These are phyloP conservation scores for Cutaneotrichosporon cavernicola DNA, from an alignment of 1,284 basidiomycete species.

Conservation along the genomic window DNA sequence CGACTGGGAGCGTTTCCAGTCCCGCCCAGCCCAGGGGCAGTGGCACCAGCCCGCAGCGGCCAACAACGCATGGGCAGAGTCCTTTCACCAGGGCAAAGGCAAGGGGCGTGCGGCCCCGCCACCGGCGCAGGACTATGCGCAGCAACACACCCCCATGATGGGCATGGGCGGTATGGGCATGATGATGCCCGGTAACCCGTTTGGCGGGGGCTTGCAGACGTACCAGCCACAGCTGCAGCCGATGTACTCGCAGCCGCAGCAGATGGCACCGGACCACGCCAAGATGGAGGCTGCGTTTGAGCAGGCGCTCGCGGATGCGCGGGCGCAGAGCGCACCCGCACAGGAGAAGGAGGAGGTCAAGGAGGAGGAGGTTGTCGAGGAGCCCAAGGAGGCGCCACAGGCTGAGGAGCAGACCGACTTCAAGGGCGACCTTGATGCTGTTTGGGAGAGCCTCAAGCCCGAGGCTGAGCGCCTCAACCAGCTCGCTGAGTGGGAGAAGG, in stretches of 20 bases:
- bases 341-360: constrained; percentile 55
- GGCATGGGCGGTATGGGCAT: constrained; percentile 15
- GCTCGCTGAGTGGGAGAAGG: constrained; percentile 80
- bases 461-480: constrained; percentile 58
- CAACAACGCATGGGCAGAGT: constrained; percentile 19
- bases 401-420: constrained; percentile 39
- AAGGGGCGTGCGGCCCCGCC: constrained; percentile 27
- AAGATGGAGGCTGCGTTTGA: constrained; percentile 73
- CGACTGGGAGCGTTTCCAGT: constrained; percentile 23
- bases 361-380: constrained; percentile 47
- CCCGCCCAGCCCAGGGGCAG: constrained; percentile 15
- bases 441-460: constrained; percentile 55
- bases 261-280: constrained; percentile 16
- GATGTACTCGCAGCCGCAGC: constrained; percentile 45
- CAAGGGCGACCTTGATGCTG: constrained; percentile 53
- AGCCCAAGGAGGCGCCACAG: constrained; percentile 56
- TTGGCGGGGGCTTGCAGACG: constrained; percentile 21
- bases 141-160: constrained; percentile 14
- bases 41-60: constrained; percentile 22
- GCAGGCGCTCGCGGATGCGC: constrained; percentile 67
- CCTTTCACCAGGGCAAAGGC: constrained; percentile 28
- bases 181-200: constrained; percentile 19
- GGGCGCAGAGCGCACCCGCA: constrained; percentile 46
- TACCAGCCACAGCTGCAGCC: constrained; percentile 26
- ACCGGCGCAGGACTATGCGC: constrained; percentile 6